These are phyloP conservation scores for Penicillium herquei DNA, from an alignment of 495 filamentous ascomycete genomes.

Conservation along the genomic window DNA sequence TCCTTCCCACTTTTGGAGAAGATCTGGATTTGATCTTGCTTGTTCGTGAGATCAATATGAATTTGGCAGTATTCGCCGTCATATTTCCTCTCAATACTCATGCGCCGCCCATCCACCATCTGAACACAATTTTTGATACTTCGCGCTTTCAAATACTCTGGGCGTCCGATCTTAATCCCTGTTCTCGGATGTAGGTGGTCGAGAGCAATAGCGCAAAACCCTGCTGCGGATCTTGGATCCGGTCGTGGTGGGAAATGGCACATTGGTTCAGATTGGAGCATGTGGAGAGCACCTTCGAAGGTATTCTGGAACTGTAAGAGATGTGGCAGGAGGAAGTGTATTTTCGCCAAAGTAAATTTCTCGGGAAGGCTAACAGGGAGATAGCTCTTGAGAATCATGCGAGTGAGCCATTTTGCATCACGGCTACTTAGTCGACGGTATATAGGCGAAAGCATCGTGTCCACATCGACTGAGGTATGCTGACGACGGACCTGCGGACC, in stretches of 20 bases:
- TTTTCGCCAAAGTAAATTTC: conserved; percentile 43
- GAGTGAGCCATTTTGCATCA: conserved; percentile 87
- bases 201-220: conserved; percentile 38
- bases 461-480: conserved; percentile 39
- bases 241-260: conserved; percentile 40
- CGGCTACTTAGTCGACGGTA: conserved; percentile 61
- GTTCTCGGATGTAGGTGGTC: conserved; percentile 56
- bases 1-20: conserved; percentile 93
- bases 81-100: conserved; percentile 79
- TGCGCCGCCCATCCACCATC: conserved; percentile 55
- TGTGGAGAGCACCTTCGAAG: conserved; percentile 49
- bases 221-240: conserved; percentile 31
- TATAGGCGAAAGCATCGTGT: conserved; percentile 49
- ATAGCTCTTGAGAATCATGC: conserved; percentile 76
- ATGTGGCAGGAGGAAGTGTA: conserved; percentile 58
- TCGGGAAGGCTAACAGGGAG: conserved; percentile 57
- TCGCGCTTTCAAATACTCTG: conserved; percentile 70
- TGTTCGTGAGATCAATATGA: conserved; percentile 67
- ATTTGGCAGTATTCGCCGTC: conserved; percentile 90
- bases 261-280: conserved; percentile 44
- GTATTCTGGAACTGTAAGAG: conserved; percentile 66
- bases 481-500: conserved; percentile 58
- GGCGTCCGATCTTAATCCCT: conserved; percentile 74
- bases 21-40: conserved; percentile 61
- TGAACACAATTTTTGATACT: conserved; percentile 71